Evolutionary conservation across 192 early-diverging fungal species (phyloP), one percentile per base, ranked within the genome.

Genomic region (Lunasporangiospora selenospora): DNA sequence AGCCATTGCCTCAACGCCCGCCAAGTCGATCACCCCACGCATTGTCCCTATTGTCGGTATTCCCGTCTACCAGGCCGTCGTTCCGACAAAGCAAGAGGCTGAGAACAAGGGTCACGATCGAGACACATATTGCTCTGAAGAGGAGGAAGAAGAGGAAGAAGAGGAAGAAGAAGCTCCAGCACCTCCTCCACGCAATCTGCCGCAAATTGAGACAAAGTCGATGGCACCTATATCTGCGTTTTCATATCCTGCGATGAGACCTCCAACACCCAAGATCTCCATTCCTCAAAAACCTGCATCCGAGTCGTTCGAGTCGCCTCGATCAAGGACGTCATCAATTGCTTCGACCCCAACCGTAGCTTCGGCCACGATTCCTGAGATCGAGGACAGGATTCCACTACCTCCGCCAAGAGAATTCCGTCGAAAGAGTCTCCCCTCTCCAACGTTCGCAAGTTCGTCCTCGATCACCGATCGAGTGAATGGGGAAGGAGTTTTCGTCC

Each of bases 341-440:
- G 4, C 52, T 2, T 44, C 45, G 1, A 47, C 52, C 16, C 49
- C 27, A 27, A 29, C 12, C 16, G 15, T 45, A 23, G 18, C n/a
- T n/a, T n/a, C n/a, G n/a, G n/a, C n/a, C n/a, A n/a, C n/a, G n/a
- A n/a, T n/a, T n/a, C n/a, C n/a, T n/a, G n/a, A n/a, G n/a, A n/a
- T n/a, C 15, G 37, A 53, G 6, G 59, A 62, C 26, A 38, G 59
- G 37, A 32, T 71, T 15, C 67, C 67, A 0, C 19, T 71, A 47
- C 67, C 69, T 29, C 60, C 54, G 11, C 69, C 69, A 1, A 45
- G 69, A 36, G 69, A 73, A 24, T 73, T 73, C 49, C 59, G 54
- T 1, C 59, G 60, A 4, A 61, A 73, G 32, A 63, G 46, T 29
- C 23, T 40, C 12, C 26, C 67, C 13, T 37, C 67, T 6, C 18